A percentile compares a stretch with the other conserved stretches of the same genome.
These are phyloP conservation scores for Trichosporon faecale DNA, from an alignment of 1,284 basidiomycete genomes.

Conservation along the genomic window DNA sequence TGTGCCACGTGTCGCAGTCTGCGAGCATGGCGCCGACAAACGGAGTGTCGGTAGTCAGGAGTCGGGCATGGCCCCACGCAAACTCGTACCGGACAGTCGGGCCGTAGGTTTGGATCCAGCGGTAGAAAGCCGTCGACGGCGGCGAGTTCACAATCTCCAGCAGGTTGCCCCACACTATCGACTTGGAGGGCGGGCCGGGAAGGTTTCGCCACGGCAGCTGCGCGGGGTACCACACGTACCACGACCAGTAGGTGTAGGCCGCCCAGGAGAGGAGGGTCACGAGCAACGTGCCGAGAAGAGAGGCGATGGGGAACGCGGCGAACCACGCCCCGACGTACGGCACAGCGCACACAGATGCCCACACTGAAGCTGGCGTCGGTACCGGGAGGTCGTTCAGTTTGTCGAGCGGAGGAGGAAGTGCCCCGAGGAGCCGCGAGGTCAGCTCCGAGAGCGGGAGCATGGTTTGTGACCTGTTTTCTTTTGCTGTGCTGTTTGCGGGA, in stretches of 20 bases:
- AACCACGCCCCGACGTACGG: not conserved
- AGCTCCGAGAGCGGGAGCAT: not conserved
- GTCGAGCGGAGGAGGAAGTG: not conserved
- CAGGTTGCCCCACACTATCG: slow-evolving; percentile 27
- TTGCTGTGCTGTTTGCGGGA: not conserved
- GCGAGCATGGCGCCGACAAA: slow-evolving; percentile 63
- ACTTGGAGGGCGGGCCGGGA: slow-evolving; percentile 24
- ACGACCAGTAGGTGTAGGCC: not conserved
- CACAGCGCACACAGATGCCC: not conserved
- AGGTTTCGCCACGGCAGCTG: slow-evolving; percentile 11
- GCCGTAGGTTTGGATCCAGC: slow-evolving; percentile 31
- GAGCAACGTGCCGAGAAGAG: not conserved
- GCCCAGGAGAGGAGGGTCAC: not conserved
- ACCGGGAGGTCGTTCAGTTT: too few species aligned
- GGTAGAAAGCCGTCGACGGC: slow-evolving; percentile 22
- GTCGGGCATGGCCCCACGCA: slow-evolving; percentile 39
- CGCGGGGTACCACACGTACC: not conserved
- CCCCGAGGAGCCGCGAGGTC: not conserved
- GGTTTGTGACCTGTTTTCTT: not conserved
- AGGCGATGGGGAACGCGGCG: not conserved
- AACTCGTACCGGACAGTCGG: slow-evolving; percentile 27
- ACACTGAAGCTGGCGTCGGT: not conserved
- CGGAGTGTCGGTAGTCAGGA: slow-evolving; percentile 62
- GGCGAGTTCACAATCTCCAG: slow-evolving; percentile 21
- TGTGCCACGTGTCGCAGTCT: slow-evolving; percentile 63